A percentile compares a stretch with the other conserved stretches of the same genome.
Conservation (phyloP, 163 green algal species). For the Scenedesmus sp. region DNA sequence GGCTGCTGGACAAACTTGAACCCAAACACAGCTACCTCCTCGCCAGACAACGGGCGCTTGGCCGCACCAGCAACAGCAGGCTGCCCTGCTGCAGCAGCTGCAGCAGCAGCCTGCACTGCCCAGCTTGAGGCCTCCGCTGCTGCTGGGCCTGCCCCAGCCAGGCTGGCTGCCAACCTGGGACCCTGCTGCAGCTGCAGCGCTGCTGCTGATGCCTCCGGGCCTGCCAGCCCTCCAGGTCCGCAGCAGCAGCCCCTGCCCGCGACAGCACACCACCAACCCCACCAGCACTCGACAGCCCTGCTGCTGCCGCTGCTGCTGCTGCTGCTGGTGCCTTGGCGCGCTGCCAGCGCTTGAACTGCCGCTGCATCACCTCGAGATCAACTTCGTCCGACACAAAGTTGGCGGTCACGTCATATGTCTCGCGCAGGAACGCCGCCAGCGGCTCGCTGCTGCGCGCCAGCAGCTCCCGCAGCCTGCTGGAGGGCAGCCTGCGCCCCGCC, state of each 20-base stretch:
- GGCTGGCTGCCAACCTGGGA: not conserved
- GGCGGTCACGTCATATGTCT: slow-evolving; percentile 50
- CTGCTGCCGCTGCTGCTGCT: not conserved
- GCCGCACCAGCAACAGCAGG: not conserved
- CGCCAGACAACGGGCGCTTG: slow-evolving; percentile 15
- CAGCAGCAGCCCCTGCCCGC: not conserved
- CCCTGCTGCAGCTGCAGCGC: not conserved
- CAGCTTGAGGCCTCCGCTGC: not conserved
- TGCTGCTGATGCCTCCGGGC: not conserved
- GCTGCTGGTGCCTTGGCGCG: not conserved
- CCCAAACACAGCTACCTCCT: slow-evolving; percentile 53
- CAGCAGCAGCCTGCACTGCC: not conserved
- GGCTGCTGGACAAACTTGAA: slow-evolving; percentile 56
- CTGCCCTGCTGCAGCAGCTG: slow-evolving; percentile 14
- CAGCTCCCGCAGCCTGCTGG: slow-evolving; percentile 41
- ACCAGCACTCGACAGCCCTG: not conserved
- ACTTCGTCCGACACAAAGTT: slow-evolving; percentile 55
- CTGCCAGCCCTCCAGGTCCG: not conserved
- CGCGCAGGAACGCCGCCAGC: slow-evolving; percentile 48
- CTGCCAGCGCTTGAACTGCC: slow-evolving; percentile 28
- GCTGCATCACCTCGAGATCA: slow-evolving; percentile 38
- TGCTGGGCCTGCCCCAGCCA: slow-evolving; percentile 3
- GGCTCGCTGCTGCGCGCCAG: slow-evolving; percentile 17
- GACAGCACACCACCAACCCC: not conserved
- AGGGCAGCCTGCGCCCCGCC: slow-evolving; percentile 24